Evolutionary conservation across 805 yeast genomes (phyloP).

Genomic region (Wickerhamomyces queroliae): DNA sequence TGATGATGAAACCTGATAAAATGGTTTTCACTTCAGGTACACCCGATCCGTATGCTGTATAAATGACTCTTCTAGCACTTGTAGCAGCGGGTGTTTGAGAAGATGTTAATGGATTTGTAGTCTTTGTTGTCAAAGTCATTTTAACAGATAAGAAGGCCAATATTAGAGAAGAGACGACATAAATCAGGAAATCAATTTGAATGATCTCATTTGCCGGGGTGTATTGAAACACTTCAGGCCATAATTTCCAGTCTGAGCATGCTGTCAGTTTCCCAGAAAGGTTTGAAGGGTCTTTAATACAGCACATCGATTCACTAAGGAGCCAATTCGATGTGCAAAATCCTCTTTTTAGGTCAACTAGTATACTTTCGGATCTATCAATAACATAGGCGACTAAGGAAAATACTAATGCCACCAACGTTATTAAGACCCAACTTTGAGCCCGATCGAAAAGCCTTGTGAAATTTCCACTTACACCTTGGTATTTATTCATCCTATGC

Average conservation of each 20-base stretch:
- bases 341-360: constrained; percentile 48
- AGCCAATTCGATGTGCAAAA: constrained; percentile 43
- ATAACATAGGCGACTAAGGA: constrained; percentile 45
- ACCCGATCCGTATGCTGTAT: constrained; percentile 53
- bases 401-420: constrained; percentile 37
- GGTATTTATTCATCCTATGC: constrained; percentile 29
- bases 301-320: constrained; percentile 37
- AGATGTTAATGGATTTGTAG: constrained; percentile 24
- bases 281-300: constrained; percentile 18
- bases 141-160: constrained; percentile 40
- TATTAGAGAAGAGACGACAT: constrained; percentile 29
- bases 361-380: constrained; percentile 38
- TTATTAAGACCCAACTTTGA: constrained; percentile 46
- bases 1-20: constrained; percentile 50
- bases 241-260: constrained; percentile 38
- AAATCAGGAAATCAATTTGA: constrained; percentile 29
- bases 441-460: constrained; percentile 28
- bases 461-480: constrained; percentile 26
- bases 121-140: constrained; percentile 41
- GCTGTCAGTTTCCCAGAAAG: constrained; percentile 2
- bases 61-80: constrained; percentile 29
- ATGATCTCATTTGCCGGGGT: neutral
- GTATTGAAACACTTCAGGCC: constrained; percentile 29
- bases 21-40: constrained; percentile 60
- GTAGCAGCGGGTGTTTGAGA: neutral